phyloP scores from a whole-genome alignment of 2,329 filamentous ascomycete genomes.

The Colletotrichum agaves region DNA sequence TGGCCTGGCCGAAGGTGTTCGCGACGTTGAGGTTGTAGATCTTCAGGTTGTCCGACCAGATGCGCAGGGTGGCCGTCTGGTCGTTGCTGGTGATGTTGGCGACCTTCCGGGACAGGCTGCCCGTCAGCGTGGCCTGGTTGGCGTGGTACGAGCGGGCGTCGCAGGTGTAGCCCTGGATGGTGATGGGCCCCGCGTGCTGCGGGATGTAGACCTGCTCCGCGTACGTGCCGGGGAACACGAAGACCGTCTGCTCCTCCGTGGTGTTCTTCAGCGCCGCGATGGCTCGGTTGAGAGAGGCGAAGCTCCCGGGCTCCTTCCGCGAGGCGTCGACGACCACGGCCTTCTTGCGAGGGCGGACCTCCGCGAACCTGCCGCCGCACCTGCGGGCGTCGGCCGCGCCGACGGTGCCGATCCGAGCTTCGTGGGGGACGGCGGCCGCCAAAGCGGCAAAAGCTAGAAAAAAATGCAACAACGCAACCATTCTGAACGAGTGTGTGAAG shows the following conservation, averaged over 20 bases:
- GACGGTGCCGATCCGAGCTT: not conserved
- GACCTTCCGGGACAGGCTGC: conserved; percentile 44
- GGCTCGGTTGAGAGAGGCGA: conserved; percentile 25
- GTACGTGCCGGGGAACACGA: conserved; percentile 72
- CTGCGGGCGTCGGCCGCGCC: not conserved
- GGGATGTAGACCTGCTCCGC: conserved; percentile 40
- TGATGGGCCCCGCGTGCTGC: conserved; percentile 47
- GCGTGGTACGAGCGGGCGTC: conserved; percentile 56
- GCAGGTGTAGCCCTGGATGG: conserved; percentile 65
- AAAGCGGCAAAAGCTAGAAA: not conserved
- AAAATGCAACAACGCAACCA: conserved; percentile 18
- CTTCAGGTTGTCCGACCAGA: conserved; percentile 68
- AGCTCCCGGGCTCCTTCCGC: conserved; percentile 23
- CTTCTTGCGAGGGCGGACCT: conserved; percentile 2
- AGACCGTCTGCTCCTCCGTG: conserved; percentile 48
- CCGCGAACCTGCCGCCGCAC: conserved; percentile 19
- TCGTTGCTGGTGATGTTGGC: conserved; percentile 58
- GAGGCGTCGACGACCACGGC: conserved; percentile 28
- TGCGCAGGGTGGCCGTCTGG: conserved; percentile 49
- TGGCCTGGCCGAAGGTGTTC: conserved; percentile 62
- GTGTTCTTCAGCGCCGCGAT: conserved; percentile 38
- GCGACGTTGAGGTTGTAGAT: conserved; percentile 52
- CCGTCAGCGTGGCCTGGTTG: conserved; percentile 60
- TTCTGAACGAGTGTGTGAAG: conserved; percentile 13
- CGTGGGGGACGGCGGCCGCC: not conserved